Evolutionary conservation across 1,139 yeast genomes (phyloP).

Genomic region (Yamadazyma buinensis): DNA sequence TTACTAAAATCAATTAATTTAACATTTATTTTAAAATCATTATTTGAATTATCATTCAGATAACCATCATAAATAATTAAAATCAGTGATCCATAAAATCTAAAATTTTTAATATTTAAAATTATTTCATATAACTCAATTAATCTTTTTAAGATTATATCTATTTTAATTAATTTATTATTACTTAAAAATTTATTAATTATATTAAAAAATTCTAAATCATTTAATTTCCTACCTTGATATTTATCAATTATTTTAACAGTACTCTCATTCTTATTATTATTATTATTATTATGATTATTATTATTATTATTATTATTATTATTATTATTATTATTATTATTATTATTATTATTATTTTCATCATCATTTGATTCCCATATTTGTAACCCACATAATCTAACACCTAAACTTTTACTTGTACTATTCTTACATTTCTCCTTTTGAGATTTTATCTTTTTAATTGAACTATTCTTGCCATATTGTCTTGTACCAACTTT

Average conservation of each 20-base stretch:
- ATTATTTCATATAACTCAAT: conserved; percentile 56
- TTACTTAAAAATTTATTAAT: too few relatives aligned
- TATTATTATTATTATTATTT: too few relatives aligned
- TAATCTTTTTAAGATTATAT: conserved; percentile 58
- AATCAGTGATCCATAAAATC: conserved; percentile 89
- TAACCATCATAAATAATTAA: conserved; percentile 73
- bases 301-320: too few relatives aligned
- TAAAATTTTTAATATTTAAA: conserved; percentile 61
- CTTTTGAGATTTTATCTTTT: conserved; percentile 77
- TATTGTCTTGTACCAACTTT: conserved; percentile 99
- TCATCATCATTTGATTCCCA: conserved; percentile 28
- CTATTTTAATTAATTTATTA: too few relatives aligned
- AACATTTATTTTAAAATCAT: conserved; percentile 38
- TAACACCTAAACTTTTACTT: conserved; percentile 76
- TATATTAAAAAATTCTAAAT: conserved; percentile 66
- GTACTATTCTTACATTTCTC: conserved; percentile 81
- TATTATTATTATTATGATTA: too few relatives aligned
- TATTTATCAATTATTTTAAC: conserved; percentile 58
- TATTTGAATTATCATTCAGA: too few relatives aligned
- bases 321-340: too few relatives aligned
- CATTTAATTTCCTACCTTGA: conserved; percentile 74
- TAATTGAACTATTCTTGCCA: conserved; percentile 81
- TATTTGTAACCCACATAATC: conserved; percentile 93
- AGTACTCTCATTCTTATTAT: too few relatives aligned
- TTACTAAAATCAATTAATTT: conserved; percentile 95